Conservation (phyloP, 257 asterid species). For the Capsicum chinense region DNA sequence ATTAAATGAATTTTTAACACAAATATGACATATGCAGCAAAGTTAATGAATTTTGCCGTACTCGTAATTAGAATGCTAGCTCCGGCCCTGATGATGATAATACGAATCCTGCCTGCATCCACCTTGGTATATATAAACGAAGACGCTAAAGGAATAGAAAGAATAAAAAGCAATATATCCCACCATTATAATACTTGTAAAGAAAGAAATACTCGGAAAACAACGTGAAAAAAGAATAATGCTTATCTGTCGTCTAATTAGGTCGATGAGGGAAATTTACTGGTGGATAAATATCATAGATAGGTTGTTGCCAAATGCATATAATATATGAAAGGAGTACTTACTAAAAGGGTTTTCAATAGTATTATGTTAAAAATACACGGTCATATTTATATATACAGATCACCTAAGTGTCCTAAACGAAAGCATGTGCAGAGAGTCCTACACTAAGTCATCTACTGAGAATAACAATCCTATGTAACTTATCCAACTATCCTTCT, state of each 20-base stretch:
- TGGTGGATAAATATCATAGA: neutral
- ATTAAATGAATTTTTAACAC: neutral
- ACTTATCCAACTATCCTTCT: too few species aligned
- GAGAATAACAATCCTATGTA: too few species aligned
- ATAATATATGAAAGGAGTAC: neutral
- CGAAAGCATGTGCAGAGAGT: too few species aligned
- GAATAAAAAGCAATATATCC: neutral
- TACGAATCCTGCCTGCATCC: neutral
- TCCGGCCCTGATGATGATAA: neutral
- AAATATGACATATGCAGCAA: neutral
- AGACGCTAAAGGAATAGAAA: neutral
- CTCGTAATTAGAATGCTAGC: neutral
- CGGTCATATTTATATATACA: too few species aligned
- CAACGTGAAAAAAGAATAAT: constrained; percentile 20
- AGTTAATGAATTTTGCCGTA: neutral
- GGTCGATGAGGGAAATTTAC: neutral
- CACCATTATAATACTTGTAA: neutral
- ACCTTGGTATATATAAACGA: neutral
- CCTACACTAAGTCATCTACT: too few species aligned
- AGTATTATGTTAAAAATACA: too few species aligned
- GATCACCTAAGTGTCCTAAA: too few species aligned
- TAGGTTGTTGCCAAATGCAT: neutral
- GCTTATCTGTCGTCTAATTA: neutral
- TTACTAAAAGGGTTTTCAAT: too few species aligned
- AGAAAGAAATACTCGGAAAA: neutral